Conservation (phyloP, 108 stramenopile genomes). For the Phaeodactylum tricornutum region DNA sequence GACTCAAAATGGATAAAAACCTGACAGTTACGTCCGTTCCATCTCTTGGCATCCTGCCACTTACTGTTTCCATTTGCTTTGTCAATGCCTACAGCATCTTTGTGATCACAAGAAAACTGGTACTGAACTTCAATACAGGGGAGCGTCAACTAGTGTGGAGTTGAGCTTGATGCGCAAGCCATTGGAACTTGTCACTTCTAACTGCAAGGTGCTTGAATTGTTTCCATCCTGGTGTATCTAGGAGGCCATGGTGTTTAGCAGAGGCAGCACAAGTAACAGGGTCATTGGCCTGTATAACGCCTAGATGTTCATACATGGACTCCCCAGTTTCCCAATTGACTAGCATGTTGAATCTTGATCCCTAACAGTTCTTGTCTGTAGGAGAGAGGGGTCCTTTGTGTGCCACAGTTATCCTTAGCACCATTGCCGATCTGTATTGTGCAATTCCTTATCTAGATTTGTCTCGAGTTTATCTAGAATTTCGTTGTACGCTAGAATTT, state of each 20-base stretch:
- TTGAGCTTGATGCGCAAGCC: constrained; percentile 3
- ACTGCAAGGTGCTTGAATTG: constrained; percentile 10
- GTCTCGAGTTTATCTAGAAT: not conserved
- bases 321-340: constrained; percentile 18
- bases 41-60: constrained; percentile 21
- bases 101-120: constrained; percentile 8
- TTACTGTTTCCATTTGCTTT: constrained; percentile 7
- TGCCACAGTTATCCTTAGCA: not conserved
- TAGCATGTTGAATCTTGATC: constrained; percentile 17
- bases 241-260: constrained; percentile 13
- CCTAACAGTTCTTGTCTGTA: constrained; percentile 6
- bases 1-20: no score
- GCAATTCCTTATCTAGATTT: constrained; percentile 2
- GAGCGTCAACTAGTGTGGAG: not conserved
- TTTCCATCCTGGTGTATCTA: constrained; percentile 28
- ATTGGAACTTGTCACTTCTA: constrained; percentile 3
- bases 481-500: constrained; percentile 3
- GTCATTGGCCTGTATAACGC: constrained; percentile 11
- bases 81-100: constrained; percentile 11
- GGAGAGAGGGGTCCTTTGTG: constrained; percentile 10
- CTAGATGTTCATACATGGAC: constrained; percentile 16
- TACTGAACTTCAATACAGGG: constrained; percentile 12
- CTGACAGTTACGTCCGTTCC: no score
- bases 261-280: constrained; percentile 25
- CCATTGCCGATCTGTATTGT: not conserved